Evolutionary conservation across 805 yeast genomes (phyloP).

Genomic region (Kazachstania taianensis): DNA sequence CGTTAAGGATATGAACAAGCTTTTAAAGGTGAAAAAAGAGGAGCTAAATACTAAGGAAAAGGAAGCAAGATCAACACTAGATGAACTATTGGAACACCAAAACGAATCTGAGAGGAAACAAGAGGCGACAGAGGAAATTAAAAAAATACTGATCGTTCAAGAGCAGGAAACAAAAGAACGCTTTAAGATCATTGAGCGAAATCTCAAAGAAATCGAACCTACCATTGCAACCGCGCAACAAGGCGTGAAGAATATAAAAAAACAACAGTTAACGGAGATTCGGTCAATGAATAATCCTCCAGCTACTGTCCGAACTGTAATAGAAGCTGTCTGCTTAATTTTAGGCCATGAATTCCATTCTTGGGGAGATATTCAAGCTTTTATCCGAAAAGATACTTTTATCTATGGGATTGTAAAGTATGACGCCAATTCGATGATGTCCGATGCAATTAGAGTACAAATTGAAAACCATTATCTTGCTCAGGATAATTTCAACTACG

Average conservation of each 20-base stretch:
- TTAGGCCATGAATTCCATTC: constrained; percentile 54
- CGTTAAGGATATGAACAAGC: constrained; percentile 49
- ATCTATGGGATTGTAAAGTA: constrained; percentile 72
- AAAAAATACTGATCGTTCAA: constrained; percentile 56
- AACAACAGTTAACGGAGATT: constrained; percentile 82
- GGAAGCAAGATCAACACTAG: constrained; percentile 63
- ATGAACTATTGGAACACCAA: constrained; percentile 71
- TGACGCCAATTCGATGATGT: constrained; percentile 50
- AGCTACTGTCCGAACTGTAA: constrained; percentile 66
- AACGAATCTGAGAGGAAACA: constrained; percentile 87
- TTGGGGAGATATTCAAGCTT: constrained; percentile 78
- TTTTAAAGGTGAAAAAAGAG: constrained; percentile 43
- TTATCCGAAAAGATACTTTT: constrained; percentile 81
- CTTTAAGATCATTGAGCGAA: constrained; percentile 44
- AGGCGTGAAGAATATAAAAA: constrained; percentile 88
- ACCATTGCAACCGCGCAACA: constrained; percentile 72
- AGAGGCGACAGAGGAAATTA: constrained; percentile 73
- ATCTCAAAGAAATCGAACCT: constrained; percentile 73
- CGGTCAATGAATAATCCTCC: constrained; percentile 90
- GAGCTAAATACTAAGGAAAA: constrained; percentile 45
- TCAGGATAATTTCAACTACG: constrained; percentile 55
- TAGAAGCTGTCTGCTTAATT: constrained; percentile 82
- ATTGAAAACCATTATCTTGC: constrained; percentile 56
- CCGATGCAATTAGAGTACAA: constrained; percentile 39
- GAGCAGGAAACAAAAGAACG: constrained; percentile 50